Evolutionary conservation across 177 flowering plant genomes (phyloP).

Genomic region (Viscum album): DNA sequence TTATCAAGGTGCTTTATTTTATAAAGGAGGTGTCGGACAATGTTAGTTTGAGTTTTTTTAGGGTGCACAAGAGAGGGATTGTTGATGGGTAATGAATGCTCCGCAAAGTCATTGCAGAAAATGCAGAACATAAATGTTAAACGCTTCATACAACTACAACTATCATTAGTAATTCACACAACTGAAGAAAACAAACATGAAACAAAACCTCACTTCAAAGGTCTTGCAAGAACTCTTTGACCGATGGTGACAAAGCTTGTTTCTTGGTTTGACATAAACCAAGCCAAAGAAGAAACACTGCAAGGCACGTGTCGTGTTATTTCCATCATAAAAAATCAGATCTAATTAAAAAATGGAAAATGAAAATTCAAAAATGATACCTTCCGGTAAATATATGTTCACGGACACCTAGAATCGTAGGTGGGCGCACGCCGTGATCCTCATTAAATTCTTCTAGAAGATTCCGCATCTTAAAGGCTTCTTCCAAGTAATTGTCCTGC

Average conservation of each 20-base stretch:
- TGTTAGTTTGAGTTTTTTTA: no score
- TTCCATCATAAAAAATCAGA: conserved; percentile 9
- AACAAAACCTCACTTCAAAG: conserved; percentile 60
- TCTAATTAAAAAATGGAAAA: not conserved
- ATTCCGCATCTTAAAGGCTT: conserved; percentile 99
- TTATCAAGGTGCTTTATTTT: no score
- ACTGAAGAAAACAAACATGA: not conserved
- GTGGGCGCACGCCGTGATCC: conserved; percentile 86
- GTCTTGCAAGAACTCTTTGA: conserved; percentile 94
- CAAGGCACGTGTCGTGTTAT: conserved; percentile 13
- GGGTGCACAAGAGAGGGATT: no score
- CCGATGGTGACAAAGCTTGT: conserved; percentile 95
- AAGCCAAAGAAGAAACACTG: conserved; percentile 98
- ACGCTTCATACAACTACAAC: no score
- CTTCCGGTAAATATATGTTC: conserved; percentile 99
- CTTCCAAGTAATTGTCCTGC: conserved; percentile 97
- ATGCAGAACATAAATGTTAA: no score
- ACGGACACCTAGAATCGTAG: conserved; percentile 88
- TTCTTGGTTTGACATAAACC: conserved; percentile 99
- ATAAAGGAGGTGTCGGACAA: no score
- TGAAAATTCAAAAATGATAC: conserved; percentile 21
- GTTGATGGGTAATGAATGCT: no score
- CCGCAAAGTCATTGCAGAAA: no score
- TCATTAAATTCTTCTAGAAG: conserved; percentile 90
- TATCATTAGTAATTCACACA: no score